Evolutionary conservation across 176 grass and related monocot species (phyloP), one percentile per base, ranked within the genome.

Genomic region (Lolium perenne): DNA sequence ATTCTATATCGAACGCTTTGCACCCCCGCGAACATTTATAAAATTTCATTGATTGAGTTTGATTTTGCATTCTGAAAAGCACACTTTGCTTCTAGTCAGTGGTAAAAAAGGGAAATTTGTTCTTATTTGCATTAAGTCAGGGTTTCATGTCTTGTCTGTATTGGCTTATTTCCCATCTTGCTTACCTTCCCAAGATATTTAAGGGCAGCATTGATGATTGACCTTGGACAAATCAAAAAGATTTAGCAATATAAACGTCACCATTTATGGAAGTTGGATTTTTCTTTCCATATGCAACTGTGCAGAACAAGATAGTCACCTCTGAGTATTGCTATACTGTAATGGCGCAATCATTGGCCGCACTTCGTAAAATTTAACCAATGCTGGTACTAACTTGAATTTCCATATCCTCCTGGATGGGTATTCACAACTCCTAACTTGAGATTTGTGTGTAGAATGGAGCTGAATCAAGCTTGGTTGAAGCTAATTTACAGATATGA

Each of bases 111-210:
- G 15, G 45, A 81, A 59, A 81, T 74, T 16, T 54, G 23, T 74
- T 18, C 58, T 53, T 65, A 38, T 65, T 71, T 74, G 41, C 13
- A 71, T 45, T 83, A 78, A 61, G 26, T 84, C 57, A 62, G 59
- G 53, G 10, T 75, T 49, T 50, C 56, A 21, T 5, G 4, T 68
- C 60, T 38, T 69, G 3, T 54, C 26, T 54, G 23, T 45, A 79
- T 70, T 29, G 18, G 62, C 29, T 38, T 85, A 4, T 80, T 71
- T 74, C 20, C 54, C 35, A 46, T 85, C 62, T n/a, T 54, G 11
- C 66, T 72, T 78, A 38, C 67, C 41, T 66, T 65, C 15, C 57
- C 9, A 14, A 66, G 82, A 57, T 87, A 74, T 74, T 79, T 50
- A 54, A 32, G 23, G 57, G 12, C 46, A 3, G 18, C 21, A 73